phyloP scores from a whole-genome alignment of 441 rosid species.

The Lagerstroemia fauriei region DNA sequence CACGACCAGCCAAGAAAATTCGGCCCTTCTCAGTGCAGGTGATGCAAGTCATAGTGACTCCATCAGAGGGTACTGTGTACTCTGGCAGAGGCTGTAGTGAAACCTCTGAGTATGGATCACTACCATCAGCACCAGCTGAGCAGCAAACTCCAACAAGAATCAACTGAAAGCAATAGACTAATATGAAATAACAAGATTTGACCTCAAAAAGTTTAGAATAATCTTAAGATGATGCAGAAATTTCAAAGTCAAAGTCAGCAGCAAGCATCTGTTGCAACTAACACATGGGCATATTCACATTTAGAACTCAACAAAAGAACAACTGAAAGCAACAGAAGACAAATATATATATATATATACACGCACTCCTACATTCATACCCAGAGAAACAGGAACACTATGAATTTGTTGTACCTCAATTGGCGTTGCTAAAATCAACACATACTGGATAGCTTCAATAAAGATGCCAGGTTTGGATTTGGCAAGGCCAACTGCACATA shows the following conservation, averaged over 20 bases:
- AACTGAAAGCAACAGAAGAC: not conserved
- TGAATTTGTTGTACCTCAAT: conserved; percentile 61
- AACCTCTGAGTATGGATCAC: conserved; percentile 89
- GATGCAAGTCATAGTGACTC: conserved; percentile 88
- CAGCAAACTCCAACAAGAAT: conserved; percentile 93
- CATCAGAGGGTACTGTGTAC: conserved; percentile 85
- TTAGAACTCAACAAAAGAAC: not conserved
- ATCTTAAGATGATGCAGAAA: not conserved
- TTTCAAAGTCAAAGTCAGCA: not conserved
- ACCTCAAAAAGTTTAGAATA: not conserved
- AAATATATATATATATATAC: too few relatives aligned
- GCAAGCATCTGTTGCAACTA: not conserved
- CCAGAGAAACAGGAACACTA: not conserved
- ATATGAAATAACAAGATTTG: conserved; percentile 32
- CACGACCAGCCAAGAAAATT: conserved; percentile 89
- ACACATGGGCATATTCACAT: not conserved
- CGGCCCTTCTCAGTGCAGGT: conserved; percentile 81
- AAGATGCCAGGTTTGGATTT: conserved; percentile 82
- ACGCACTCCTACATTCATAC: not conserved
- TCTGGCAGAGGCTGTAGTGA: conserved; percentile 87
- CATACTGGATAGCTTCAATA: conserved; percentile 87
- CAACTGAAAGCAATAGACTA: conserved; percentile 53
- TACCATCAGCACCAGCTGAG: conserved; percentile 73
- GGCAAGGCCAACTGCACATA: conserved; percentile 89
- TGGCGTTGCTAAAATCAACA: conserved; percentile 87